phyloP scores from a whole-genome alignment of 108 stramenopile species.

The Epithemia pelagica region DNA sequence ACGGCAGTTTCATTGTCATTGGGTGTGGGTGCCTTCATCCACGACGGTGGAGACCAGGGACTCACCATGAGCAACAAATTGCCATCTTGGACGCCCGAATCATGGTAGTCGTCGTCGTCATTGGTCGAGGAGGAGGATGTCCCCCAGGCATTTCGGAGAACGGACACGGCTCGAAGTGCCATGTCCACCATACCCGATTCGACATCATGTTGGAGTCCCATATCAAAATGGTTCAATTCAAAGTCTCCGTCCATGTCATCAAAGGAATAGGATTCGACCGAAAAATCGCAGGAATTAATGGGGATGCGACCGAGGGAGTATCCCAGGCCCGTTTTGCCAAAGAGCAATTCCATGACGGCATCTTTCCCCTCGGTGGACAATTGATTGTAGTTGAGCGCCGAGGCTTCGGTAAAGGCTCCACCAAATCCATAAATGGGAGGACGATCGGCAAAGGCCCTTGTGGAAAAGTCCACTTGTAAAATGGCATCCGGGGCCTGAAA shows the following conservation, averaged over 20 bases:
- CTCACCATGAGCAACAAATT: conserved; percentile 70
- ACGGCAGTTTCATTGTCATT: conserved; percentile 22
- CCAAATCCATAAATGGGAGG: conserved; percentile 89
- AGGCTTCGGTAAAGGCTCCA: conserved; percentile 94
- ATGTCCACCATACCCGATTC: conserved; percentile 80
- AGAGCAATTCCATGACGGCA: conserved; percentile 82
- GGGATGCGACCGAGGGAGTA: conserved; percentile 81
- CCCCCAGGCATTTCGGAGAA: conserved; percentile 31
- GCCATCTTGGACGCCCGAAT: conserved; percentile 24
- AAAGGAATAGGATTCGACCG: conserved; percentile 77
- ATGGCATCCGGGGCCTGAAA: conserved; percentile 50
- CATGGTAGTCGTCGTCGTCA: conserved; percentile 14
- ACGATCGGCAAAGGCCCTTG: conserved; percentile 40
- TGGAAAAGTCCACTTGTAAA: conserved; percentile 37
- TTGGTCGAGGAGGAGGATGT: no score
- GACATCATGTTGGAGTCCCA: conserved; percentile 64
- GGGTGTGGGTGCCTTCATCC: conserved; percentile 88
- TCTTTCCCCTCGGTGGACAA: conserved; percentile 54
- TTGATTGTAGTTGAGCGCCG: conserved; percentile 78
- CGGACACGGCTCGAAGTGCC: conserved; percentile 47
- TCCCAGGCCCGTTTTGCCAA: conserved; percentile 79
- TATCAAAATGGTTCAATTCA: conserved; percentile 75
- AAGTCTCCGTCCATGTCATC: conserved; percentile 87
- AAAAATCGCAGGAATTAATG: conserved; percentile 96
- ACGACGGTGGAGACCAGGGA: conserved; percentile 92